Evolutionary conservation across 2,329 filamentous ascomycete species (phyloP).

Genomic region (Hawksworthiomyces lignivorus): DNA sequence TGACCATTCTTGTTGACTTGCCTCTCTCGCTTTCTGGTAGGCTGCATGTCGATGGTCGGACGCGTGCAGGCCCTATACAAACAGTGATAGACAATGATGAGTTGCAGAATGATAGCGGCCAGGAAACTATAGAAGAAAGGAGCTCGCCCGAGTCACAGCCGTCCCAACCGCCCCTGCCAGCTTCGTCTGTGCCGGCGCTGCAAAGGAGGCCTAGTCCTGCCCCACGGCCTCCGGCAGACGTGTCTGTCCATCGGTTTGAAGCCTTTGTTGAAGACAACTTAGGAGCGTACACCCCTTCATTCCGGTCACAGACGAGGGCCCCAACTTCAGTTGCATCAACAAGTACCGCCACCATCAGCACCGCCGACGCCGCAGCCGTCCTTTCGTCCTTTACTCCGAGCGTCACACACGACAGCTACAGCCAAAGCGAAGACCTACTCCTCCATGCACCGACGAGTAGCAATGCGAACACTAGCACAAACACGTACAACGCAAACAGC

Average conservation of each 20-base stretch:
- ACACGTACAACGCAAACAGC: neutral
- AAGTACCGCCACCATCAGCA: neutral
- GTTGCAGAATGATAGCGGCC: neutral
- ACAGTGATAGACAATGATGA: neutral
- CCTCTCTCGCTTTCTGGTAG: neutral
- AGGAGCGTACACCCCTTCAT: slow-evolving; percentile 10
- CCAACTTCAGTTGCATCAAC: neutral
- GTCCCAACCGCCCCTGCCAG: neutral
- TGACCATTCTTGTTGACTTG: no score
- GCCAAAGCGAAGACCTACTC: neutral
- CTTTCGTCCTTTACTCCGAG: slow-evolving; percentile 3
- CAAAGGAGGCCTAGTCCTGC: neutral
- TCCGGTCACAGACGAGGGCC: neutral
- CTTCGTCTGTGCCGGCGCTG: neutral
- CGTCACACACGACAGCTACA: slow-evolving; percentile 4
- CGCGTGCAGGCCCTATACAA: neutral
- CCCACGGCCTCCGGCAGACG: neutral
- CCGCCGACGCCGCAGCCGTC: neutral
- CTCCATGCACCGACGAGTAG: no score
- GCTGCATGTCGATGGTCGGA: slow-evolving; percentile 10
- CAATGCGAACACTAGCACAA: neutral
- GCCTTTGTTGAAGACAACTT: slow-evolving; percentile 11
- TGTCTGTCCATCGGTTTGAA: slow-evolving; percentile 11
- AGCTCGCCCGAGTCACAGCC: neutral
- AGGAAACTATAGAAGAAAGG: neutral